These are phyloP conservation scores for Beta corolliflora DNA, from an alignment of 179 eudicot genomes.

Conservation along the genomic window DNA sequence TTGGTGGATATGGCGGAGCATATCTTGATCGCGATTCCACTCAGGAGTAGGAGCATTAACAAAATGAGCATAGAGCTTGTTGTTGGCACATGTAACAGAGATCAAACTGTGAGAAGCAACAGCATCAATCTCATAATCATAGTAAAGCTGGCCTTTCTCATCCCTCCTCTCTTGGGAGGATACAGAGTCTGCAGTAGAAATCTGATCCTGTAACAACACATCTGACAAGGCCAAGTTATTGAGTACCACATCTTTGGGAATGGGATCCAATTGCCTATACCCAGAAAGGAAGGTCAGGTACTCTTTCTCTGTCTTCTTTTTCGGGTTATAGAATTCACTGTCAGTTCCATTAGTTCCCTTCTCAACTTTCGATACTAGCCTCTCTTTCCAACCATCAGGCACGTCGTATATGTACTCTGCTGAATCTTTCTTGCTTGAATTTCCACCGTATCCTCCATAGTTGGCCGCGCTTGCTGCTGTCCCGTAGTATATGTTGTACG, in stretches of 20 bases:
- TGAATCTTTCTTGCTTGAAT: slow-evolving; percentile 72
- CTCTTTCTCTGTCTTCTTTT: slow-evolving; percentile 72
- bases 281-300: slow-evolving; percentile 72
- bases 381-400: slow-evolving; percentile 89
- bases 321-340: slow-evolving; percentile 86
- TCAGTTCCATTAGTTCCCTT: slow-evolving; percentile 95
- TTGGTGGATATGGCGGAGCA: slow-evolving; percentile 71
- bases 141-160: slow-evolving; percentile 75
- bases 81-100: slow-evolving; percentile 75
- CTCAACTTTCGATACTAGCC: slow-evolving; percentile 73
- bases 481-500: slow-evolving; percentile 68
- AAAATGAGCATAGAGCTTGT: slow-evolving; percentile 89
- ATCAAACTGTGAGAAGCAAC: slow-evolving; percentile 69
- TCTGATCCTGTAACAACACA: slow-evolving; percentile 68
- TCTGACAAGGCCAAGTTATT: slow-evolving; percentile 81
- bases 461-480: slow-evolving; percentile 94
- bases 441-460: slow-evolving; percentile 93
- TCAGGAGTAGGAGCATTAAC: slow-evolving; percentile 78
- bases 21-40: slow-evolving; percentile 76
- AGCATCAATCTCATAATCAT: slow-evolving; percentile 75
- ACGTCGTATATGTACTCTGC: slow-evolving; percentile 91
- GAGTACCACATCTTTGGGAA: slow-evolving; percentile 63
- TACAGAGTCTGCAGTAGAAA: slow-evolving; percentile 59
- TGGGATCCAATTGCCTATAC: slow-evolving; percentile 64
- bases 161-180: slow-evolving; percentile 62